A percentile compares a stretch with the other conserved stretches of the same genome.
Evolutionary conservation across 225 moss, liverwort and hornwort species (phyloP).

Genomic region (Polytrichum formosum): DNA sequence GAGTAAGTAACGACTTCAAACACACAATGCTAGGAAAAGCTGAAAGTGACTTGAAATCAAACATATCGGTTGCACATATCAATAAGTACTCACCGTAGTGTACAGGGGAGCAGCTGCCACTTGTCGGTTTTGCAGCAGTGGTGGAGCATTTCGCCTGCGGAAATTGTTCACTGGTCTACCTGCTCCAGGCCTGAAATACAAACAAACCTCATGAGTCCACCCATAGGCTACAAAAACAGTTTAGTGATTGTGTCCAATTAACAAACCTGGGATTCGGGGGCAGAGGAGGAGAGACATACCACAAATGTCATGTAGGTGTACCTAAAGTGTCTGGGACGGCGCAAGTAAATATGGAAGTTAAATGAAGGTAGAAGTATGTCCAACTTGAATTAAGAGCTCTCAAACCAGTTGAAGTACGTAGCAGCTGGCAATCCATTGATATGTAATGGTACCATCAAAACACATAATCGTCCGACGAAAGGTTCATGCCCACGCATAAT

Average conservation of each 20-base stretch:
- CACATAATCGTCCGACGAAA: slow-evolving; percentile 42
- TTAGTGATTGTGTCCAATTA: slow-evolving; percentile 30
- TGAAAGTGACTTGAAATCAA: too few relatives aligned
- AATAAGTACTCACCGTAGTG: slow-evolving; percentile 12
- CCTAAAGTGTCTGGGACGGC: slow-evolving; percentile 54
- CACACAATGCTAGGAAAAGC: too few relatives aligned
- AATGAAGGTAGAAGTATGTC: slow-evolving; percentile 41
- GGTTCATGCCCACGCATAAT: slow-evolving; percentile 47
- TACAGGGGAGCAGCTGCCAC: slow-evolving; percentile 25
- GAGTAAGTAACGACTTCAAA: too few relatives aligned
- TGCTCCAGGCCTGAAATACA: slow-evolving; percentile 37
- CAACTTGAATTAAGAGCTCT: slow-evolving; percentile 50
- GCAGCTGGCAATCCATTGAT: slow-evolving; percentile 49
- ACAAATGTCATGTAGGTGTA: slow-evolving; percentile 29
- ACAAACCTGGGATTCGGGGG: slow-evolving; percentile 31
- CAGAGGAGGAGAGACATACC: slow-evolving; percentile 56
- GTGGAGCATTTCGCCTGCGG: slow-evolving; percentile 36
- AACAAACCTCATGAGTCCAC: not conserved
- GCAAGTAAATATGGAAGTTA: slow-evolving; percentile 39
- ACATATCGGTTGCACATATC: not conserved
- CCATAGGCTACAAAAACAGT: not conserved
- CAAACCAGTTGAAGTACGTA: slow-evolving; percentile 41
- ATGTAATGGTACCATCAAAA: slow-evolving; percentile 34
- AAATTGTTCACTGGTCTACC: slow-evolving; percentile 24
- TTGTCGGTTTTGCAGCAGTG: slow-evolving; percentile 36